Evolutionary conservation across 1,139 yeast genomes (phyloP).

Genomic region (Hyphopichia buzzinii): DNA sequence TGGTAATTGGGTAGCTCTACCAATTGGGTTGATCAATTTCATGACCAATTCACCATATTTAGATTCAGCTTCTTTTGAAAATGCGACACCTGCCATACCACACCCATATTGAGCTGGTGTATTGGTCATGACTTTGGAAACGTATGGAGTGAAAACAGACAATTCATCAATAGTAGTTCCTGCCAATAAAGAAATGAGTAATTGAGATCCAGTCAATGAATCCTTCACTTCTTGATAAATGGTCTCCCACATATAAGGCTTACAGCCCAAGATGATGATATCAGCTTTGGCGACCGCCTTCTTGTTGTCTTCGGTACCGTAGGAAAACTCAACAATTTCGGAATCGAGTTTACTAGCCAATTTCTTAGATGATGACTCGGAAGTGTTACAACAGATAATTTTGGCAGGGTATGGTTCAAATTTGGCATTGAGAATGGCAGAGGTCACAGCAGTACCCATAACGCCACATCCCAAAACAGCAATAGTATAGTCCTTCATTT

Average conservation of each 20-base stretch:
- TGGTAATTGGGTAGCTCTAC: constrained; percentile 70
- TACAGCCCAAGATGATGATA: constrained; percentile 77
- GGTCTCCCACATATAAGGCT: constrained; percentile 73
- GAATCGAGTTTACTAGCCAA: constrained; percentile 41
- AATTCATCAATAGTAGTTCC: constrained; percentile 85
- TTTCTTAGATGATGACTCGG: constrained; percentile 47
- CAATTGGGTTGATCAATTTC: constrained; percentile 62
- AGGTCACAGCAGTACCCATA: constrained; percentile 93
- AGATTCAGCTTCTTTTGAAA: constrained; percentile 48
- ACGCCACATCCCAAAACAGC: constrained; percentile 91
- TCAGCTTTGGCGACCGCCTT: constrained; percentile 63
- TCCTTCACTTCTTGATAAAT: constrained; percentile 48
- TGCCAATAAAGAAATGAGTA: constrained; percentile 82
- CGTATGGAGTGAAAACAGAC: constrained; percentile 48
- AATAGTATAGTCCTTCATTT: constrained; percentile 55
- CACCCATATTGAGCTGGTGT: constrained; percentile 92
- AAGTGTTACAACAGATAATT: constrained; percentile 74
- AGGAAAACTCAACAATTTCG: constrained; percentile 53
- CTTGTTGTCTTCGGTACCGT: constrained; percentile 49
- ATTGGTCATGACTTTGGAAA: constrained; percentile 96
- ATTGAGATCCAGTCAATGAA: constrained; percentile 50
- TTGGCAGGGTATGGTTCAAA: constrained; percentile 63
- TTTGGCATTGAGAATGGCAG: constrained; percentile 60
- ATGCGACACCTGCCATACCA: constrained; percentile 89
- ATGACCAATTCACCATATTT: constrained; percentile 53